These are phyloP conservation scores for Colletotrichum cordylinicola DNA, from an alignment of 2,329 filamentous ascomycete genomes.

Conservation along the genomic window DNA sequence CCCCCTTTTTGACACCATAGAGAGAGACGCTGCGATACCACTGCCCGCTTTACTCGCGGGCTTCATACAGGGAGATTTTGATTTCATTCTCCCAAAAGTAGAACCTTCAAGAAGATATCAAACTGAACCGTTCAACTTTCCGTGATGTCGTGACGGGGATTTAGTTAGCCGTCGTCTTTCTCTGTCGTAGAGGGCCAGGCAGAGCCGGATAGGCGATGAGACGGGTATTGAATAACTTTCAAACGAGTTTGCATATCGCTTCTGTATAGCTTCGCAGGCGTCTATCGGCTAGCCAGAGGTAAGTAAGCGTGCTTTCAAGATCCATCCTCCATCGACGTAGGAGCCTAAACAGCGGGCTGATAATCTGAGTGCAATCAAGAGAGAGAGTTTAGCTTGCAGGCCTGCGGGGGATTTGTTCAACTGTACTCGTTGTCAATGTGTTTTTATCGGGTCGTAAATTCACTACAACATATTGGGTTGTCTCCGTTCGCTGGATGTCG, in stretches of 20 bases:
- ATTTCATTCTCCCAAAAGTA: neutral
- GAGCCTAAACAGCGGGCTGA: neutral
- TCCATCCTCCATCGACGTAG: neutral
- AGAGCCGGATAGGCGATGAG: neutral
- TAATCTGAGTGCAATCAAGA: neutral
- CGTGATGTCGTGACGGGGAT: neutral
- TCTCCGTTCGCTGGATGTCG: neutral
- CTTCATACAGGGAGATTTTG: neutral
- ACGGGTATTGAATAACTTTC: neutral
- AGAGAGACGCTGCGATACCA: neutral
- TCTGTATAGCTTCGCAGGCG: neutral
- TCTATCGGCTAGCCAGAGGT: neutral
- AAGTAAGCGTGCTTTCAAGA: neutral
- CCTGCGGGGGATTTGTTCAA: neutral
- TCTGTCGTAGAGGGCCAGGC: neutral
- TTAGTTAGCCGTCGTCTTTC: neutral
- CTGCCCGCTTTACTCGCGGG: neutral
- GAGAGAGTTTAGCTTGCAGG: neutral
- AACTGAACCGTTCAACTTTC: neutral
- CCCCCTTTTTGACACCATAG: neutral
- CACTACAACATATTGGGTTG: neutral
- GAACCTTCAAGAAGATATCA: neutral
- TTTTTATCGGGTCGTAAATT: neutral
- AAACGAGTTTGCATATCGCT: neutral
- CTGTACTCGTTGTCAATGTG: neutral